Evolutionary conservation across 2,329 filamentous ascomycete genomes (phyloP), one percentile per base, ranked within the genome.

Genomic region (Alternaria panax): DNA sequence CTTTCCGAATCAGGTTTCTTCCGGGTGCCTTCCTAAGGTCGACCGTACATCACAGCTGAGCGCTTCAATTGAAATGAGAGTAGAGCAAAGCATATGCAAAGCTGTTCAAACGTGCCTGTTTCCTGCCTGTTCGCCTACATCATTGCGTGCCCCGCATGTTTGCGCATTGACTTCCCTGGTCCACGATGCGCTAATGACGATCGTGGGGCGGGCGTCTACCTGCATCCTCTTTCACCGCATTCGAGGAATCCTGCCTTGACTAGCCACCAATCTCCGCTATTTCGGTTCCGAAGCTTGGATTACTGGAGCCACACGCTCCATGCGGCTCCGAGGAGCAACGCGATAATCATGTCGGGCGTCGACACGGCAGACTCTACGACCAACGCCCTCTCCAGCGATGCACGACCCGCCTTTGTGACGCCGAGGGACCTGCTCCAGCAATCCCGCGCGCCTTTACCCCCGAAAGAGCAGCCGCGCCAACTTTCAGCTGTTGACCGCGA

Each of bases 401-500:
- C 59, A 43, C 59, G 59, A 36, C 61, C 69, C 57, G 65, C 60
- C 59, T 73, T 69, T 60, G 70, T 75, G 52, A 66, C 66, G 27
- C 67, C 66, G 12, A 57, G 59, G n/a, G 55, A 54, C 27, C 62
- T 69, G 41, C 62, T 71, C 45, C 65, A 61, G 45, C 59, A 61
- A 25, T 27, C 54, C 9, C 56, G 59, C 6, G 55, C 51, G 24
- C 65, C 60, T 66, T 67, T 58, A 63, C 74, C 81, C 51, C 47
- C 59, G n/a, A 55, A 45, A 50, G 71, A 75, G 60, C 71, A 67
- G 51, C 61, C 69, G 34, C 63, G 71, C 25, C 71, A 74, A 12
- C 79, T 85, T 78, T 88, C 84, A 71, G 84, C 86, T 62, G 82
- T 91, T 59, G 91, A 94, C 78, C 87, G 85, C 80, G 91, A 93